Evolutionary conservation across 1,284 basidiomycete genomes (phyloP).

Genomic region (Ceratobasidium theobromae): DNA sequence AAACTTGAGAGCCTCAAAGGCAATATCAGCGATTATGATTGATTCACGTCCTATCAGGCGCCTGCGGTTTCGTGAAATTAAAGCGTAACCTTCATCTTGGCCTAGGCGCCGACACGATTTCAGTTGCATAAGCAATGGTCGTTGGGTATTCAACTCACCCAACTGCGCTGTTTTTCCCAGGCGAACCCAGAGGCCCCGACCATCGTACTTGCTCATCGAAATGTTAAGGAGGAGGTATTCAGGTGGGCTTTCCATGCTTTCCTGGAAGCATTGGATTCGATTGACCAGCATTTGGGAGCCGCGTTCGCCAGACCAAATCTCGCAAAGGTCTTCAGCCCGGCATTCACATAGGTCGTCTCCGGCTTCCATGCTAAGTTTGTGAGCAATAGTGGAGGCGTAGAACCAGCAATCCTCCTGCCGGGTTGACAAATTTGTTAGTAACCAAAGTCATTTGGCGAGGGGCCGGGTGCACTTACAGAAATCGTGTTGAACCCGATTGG

Average conservation of each 20-base stretch:
- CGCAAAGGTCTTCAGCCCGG: background rate
- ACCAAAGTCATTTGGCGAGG: too few species aligned
- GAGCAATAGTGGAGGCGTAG: constrained; percentile 20
- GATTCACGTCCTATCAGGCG: background rate
- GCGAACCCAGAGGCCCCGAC: constrained; percentile 7
- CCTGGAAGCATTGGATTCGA: constrained; percentile 9
- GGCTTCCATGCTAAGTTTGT: constrained; percentile 8
- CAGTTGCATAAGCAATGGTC: background rate
- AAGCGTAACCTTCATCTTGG: background rate
- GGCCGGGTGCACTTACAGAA: background rate
- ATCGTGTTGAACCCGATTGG: background rate
- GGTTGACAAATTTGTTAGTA: too few species aligned
- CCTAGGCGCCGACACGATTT: background rate
- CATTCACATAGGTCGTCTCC: constrained; percentile 19
- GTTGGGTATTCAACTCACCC: background rate
- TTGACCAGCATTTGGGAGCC: constrained; percentile 8
- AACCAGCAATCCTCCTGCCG: constrained; percentile 31
- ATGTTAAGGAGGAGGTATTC: constrained; percentile 3
- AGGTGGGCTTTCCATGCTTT: background rate
- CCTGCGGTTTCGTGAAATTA: background rate
- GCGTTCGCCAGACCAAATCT: constrained; percentile 27
- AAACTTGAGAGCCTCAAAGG: constrained; percentile 12
- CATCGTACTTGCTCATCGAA: background rate
- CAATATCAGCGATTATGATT: constrained; percentile 1
- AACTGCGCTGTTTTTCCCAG: background rate